Evolutionary conservation across 805 yeast genomes (phyloP), one percentile per base, ranked within the genome.

Genomic region (Nakazawaea ishiwadae): DNA sequence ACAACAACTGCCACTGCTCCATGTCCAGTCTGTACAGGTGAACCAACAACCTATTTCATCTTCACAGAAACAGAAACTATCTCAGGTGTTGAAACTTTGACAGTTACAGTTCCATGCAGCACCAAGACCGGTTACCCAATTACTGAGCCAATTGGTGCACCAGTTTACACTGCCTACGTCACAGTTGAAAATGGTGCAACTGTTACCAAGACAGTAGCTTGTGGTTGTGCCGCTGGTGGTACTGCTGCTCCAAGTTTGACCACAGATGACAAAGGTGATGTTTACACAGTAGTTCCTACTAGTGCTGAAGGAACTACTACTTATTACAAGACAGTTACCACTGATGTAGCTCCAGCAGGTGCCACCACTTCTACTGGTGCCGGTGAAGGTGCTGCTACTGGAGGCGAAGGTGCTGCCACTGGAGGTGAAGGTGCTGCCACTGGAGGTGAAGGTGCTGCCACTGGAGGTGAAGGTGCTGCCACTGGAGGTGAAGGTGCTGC

Each of bases 41-140:
- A 30, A 12, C 38, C 40, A 35, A 39, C 42, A 16, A 35, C 44
- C 10, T 43, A 39, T 20, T 37, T 16, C 34, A n/a, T 39, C 28
- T 37, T 21, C 35, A 35, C 43, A 4, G 33, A 29, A 7, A 24
- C 40, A 8, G 39, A 34, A n/a, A 39, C 38, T 15, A 35, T 39
- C 16, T 14, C 19, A 5, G 46, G 46, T 17, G 14, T 18, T 1
- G 18, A 23, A 5, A 36, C 44, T 4, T 16, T 21, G 5, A 15
- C 20, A 11, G 30, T 21, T 17, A 31, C 40, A 11, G 40, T 37
- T 10, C 40, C 44, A 19, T 42, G 44, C 21, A 31, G 40, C 21
- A 40, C 39, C 10, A 40, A 45, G 37, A 48, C 53, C 23, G 47
- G 56, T 19, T 33, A 51, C 14, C 49, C 52, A 23, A 31, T 32